Evolutionary conservation across 768 basidiomycete species (phyloP), one percentile per base, ranked within the genome.

Genomic region (Tricholoma flavovirens): DNA sequence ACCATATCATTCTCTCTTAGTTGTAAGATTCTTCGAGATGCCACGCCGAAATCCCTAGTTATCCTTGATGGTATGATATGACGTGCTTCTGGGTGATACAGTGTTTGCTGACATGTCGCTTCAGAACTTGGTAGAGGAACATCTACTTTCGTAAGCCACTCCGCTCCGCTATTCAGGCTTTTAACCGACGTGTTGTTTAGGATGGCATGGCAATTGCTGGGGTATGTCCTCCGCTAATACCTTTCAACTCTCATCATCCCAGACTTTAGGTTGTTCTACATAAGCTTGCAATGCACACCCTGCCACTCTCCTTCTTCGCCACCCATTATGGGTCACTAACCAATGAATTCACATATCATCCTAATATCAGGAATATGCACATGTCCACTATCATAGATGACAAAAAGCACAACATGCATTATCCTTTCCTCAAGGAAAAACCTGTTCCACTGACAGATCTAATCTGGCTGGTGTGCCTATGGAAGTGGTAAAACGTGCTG

Each of bases 191-290:
- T 3, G 24, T 22, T 42, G n/a, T 21, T 32, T 24, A 93, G 84
- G 97, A 99, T 69, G 97, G 96, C n/a, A 93, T 98, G 92, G 93
- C 94, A 6, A 98, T 98, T 61, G 96, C 97, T 45, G 90, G 88
- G 54, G 89, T 89, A 70, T 36, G 80, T 70, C 22, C 26, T 24
- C 35, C 33, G 17, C 33, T 17, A 8, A 5, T 6, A 50, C 4
- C 5, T 14, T 43, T 19, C 46, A 50, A 51, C 30, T n/a, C 15
- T 22, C 17, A 49, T 33, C 51, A 40, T 40, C 50, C 5, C 50
- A 17, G 33, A 32, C 58, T 32, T 19, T 57, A 89, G 87, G 91
- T 96, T 9, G 97, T 98, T 12, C 71, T 98, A 17, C 97, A 99
- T 68, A 85, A 96, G 66, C 80, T 99, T 14, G 93, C 97, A 1